Evolutionary conservation across 495 filamentous ascomycete genomes (phyloP).

Genomic region (Penicillium nucicola): DNA sequence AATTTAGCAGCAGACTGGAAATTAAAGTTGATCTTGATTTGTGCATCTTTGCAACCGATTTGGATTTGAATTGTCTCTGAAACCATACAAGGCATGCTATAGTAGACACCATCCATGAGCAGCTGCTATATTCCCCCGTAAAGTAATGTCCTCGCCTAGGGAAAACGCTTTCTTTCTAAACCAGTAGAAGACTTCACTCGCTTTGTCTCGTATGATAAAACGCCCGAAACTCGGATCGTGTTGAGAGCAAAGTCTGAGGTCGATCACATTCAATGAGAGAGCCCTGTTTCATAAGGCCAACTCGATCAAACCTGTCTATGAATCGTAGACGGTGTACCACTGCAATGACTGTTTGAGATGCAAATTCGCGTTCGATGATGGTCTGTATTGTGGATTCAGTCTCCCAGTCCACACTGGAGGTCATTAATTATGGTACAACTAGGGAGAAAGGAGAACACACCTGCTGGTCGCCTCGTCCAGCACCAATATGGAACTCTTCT

Average conservation of each 20-base stretch:
- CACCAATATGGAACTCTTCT: constrained; percentile 10
- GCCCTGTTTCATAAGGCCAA: constrained; percentile 34
- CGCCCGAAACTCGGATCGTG: constrained; percentile 2
- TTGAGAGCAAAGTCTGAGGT: constrained; percentile 25
- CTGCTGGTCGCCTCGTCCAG: constrained; percentile 30
- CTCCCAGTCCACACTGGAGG: constrained; percentile 19
- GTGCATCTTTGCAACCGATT: too few relatives aligned
- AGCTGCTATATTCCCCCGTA: too few relatives aligned
- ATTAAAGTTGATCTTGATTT: too few relatives aligned
- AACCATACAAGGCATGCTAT: too few relatives aligned
- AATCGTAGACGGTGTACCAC: constrained; percentile 41
- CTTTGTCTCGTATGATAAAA: not conserved
- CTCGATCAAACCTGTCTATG: constrained; percentile 39
- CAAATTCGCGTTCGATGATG: constrained; percentile 28
- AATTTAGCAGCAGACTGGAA: too few relatives aligned
- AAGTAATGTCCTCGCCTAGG: too few relatives aligned
- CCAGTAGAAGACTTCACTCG: not conserved
- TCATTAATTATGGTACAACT: not conserved
- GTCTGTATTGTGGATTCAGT: constrained; percentile 22
- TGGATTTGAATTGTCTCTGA: too few relatives aligned
- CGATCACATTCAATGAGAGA: constrained; percentile 33
- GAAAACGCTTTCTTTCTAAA: too few relatives aligned
- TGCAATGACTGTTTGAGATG: constrained; percentile 39
- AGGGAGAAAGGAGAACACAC: constrained; percentile 12
- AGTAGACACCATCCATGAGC: too few relatives aligned